Base-by-base conservation (phyloP, 805 yeast species). In the Kodamaea leandrae region DNA sequence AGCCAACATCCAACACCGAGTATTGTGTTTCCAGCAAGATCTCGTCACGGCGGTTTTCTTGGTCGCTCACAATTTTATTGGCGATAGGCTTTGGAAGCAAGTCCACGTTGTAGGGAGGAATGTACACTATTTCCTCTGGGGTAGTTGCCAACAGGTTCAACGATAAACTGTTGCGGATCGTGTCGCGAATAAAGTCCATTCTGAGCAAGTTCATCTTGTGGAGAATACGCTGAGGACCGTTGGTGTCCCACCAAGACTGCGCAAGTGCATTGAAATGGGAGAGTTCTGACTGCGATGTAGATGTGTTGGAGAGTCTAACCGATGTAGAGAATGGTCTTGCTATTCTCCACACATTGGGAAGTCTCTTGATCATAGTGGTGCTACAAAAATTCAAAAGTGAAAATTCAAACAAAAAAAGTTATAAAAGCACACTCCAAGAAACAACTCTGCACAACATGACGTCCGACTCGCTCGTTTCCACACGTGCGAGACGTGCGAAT, bases 221-320 rank as follows among this genome's bases (percentile, higher is more conserved):
- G 32, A 93, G 73, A 41, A 93, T 86, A 28, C 99, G 69, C 58
- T 93, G 98, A 1, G 97, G 84, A 0, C 99, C 99, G 48, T 81
- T 65, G 10, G 86, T 80, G 53, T 93, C 96, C 99, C 99, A 93
- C 99, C 99, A 93, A n/a, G 87, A 64, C n/a, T 83, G 71, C 1
- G 99, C 99, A 33, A 93, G 70, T 24, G 82, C 78, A 51, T 86
- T 80, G 63, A 93, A 93, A 61, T 93, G 98, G 7, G 74, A 63
- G 60, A 82, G 71, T 57, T 91, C 98, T 4, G 80, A 78, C 6
- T 64, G 66, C 0, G 80, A 73, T 4, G 80, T 72, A 4, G 76
- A 55, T 3, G 72, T 66, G 32, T 41, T 58, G 53, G 39, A 34
- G 13, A 15, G 33, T 14, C 27, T 24, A 6, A 9, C 15, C n/a